Percentiles rank a stretch among this genome's conserved stretches.
Evolutionary conservation across 228 moss, liverwort and hornwort species (phyloP).

Genomic region (Sphagnum magellanicum): DNA sequence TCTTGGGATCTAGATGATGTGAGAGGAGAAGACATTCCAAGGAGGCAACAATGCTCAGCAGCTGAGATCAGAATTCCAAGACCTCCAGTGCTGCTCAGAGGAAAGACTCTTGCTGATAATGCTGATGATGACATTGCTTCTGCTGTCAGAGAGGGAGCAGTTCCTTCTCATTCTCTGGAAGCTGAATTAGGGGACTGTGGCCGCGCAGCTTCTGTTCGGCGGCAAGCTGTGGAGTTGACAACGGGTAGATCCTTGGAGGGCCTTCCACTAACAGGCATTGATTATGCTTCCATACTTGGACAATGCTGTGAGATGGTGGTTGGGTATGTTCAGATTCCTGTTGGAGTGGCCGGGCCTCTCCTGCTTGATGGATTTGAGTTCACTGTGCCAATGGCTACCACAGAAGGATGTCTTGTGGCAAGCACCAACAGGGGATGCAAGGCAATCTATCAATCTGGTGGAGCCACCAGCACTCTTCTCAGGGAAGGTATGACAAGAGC

Average conservation of each 20-base stretch:
- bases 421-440: constrained; percentile 9
- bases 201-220: constrained; percentile 1
- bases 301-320: constrained; percentile 9
- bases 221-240: background rate
- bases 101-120: background rate
- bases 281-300: constrained; percentile 2
- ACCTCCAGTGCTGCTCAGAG: constrained; percentile 38
- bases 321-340: constrained; percentile 3
- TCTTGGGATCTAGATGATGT: constrained; percentile 81
- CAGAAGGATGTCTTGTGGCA: constrained; percentile 6
- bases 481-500: constrained; percentile 3
- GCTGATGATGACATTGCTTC: constrained; percentile 4
- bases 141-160: background rate
- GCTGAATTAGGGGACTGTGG: constrained; percentile 2
- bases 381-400: constrained; percentile 5
- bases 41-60: constrained; percentile 23
- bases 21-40: constrained; percentile 29
- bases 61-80: constrained; percentile 11
- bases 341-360: constrained; percentile 1
- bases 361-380: constrained; percentile 2
- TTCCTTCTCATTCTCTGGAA: constrained; percentile 5
- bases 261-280: constrained; percentile 3
- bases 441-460: constrained; percentile 4
- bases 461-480: constrained; percentile 2
- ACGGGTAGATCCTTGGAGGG: constrained; percentile 4